Evolutionary conservation across 495 filamentous ascomycete genomes (phyloP), one percentile per base, ranked within the genome.

Genomic region (Trichoderma parareesei): DNA sequence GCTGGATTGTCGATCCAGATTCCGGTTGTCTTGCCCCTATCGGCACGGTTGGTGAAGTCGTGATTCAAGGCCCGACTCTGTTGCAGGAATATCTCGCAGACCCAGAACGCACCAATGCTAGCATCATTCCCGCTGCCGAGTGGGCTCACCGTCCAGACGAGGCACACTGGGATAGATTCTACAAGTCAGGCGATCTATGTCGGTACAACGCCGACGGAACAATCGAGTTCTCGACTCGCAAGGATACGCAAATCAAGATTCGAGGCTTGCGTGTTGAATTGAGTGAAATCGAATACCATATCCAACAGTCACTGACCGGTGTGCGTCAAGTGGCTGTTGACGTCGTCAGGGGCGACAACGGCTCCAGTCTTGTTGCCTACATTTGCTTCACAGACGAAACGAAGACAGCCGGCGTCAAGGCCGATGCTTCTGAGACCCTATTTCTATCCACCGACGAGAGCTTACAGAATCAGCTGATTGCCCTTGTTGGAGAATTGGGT

Each of bases 51-150:
- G 69, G 80, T 3, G 79, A 82, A 65, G 72, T 81, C 1, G 75
- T 81, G 5, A 73, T 88, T 13, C 82, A 86, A 74, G 84, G 84
- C 0, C 80, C 84, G 4, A 74, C 74, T 7, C 72, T 85, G n/a
- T 78, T 78, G 42, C 73, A 74, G 42, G 77, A 79, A 64, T 85
- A 84, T 69, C 65, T 78, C 35, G 66, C 70, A 57, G 69, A 75
- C 20, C 53, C 69, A 0, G 68, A 66, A 16, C 70, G 69, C 53
- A 76, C 71, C 6, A 66, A 62, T 27, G 9, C 60, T 42, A 2
- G 38, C n/a, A 4, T 62, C 4, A 1, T 41, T 0, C 37, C 16
- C 18, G 1, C 41, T 10, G 1, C 60, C 5, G 38, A 18, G 11
- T 62, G 60, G 60, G 4, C 9, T 3, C 60, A 38, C 20, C 60